Evolutionary conservation across 257 asterid species (phyloP), one percentile per base, ranked within the genome.

Genomic region (Lycium barbarum): DNA sequence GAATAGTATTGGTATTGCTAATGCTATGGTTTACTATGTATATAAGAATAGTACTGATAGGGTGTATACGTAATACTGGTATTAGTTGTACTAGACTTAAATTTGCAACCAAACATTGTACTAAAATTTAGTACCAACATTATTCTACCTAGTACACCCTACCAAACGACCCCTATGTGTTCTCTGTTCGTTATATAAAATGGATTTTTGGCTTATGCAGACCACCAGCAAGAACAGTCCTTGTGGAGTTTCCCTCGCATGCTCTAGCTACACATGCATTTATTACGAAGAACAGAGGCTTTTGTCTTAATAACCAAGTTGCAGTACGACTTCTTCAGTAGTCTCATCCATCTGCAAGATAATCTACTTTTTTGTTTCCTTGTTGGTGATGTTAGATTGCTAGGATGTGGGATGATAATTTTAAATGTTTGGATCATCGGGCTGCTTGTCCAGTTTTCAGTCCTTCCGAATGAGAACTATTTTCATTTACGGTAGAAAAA

Each of bases 211-310:
- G 83, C 20, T 51, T 76, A 59, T 47, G 90, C 93, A 95, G 99
- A 89, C 66, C 36, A 43, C 85, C 83, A 10, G 18, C 86, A 14
- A 90, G 91, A 88, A 86, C 88, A 90, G 97, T 92, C 15, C 85
- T 92, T 54, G 94, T 91, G 88, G 88, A 84, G 14, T 96, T 96
- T 88, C 92, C 97, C 5, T 91, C 98, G 51, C 91, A 80, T 79
- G 87, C 92, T n/a, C 84, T 87, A 55, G 99, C 99, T 9, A 86
- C 89, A 88, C 97, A 93, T 78, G 95, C 98, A 5, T 92, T 74
- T 83, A 87, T 92, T 38, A 91, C 96, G 80, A 96, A 93, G 93
- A 93, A 96, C 88, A 83, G 90, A 88, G 94, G 93, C 82, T 93
- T 90, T 80, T 89, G 93, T 87, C 95, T 92, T 86, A 95, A 95